Base-by-base conservation (phyloP, 805 yeast species). In the Wilhelminamyces savonicus region DNA sequence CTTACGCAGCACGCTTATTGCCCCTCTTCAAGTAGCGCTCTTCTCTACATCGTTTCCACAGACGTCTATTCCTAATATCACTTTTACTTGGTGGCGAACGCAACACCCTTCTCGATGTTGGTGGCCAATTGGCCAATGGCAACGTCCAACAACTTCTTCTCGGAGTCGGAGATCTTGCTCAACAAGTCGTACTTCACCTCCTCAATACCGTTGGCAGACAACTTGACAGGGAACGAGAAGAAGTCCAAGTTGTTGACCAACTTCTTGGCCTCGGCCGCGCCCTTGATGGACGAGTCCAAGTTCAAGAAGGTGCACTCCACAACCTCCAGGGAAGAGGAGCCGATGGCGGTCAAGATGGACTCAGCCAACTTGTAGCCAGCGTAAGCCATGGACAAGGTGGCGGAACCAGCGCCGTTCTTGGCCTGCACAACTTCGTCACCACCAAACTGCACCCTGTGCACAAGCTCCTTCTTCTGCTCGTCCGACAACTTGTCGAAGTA, bases 391-490 rank as follows among this genome's bases (percentile, higher is more conserved):
- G 95, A 83, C 43, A 88, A 70, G 21, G 97, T 88, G 34, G 97
- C 97, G 28, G 95, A 84, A 23, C 97, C 97, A 30, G 79, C 79
- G 41, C 97, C 97, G 48, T 84, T 81, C 68, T 88, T 88, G 33
- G 97, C 97, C 65, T 82, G 70, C 41, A 88, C 97, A 27, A 88
- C 95, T 62, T 90, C 97, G 56, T 88, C 97, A 54, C 97, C 97
- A 39, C 94, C 95, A 38, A 56, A 65, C 44, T 64, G 71, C 22
- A 65, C 71, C 40, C 71, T 51, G 47, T 61, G 50, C 34, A 64
- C 46, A 44, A 65, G 62, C 21, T 45, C 54, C 64, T 49, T 48
- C 50, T 45, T 52, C 51, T 52, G 44, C 26, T 52, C 54, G 4
- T 29, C 51, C 10, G 52, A 39, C 48, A 65, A 62, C 40, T 61